A percentile compares a stretch with the other conserved stretches of the same genome.
phyloP scores from a whole-genome alignment of 257 asterid genomes.

The Salvia splendens region DNA sequence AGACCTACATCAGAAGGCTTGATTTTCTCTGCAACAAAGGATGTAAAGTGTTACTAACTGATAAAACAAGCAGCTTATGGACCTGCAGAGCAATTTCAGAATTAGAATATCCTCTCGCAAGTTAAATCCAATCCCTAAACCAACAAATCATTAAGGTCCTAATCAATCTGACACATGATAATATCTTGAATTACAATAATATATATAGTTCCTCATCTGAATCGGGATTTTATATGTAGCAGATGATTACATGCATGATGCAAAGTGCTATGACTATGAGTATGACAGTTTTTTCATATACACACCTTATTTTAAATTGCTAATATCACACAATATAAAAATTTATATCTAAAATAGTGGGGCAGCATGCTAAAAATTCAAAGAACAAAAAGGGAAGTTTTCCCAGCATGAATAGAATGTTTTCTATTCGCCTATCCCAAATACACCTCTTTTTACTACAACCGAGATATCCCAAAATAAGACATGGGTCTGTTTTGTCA shows the following conservation, averaged over 20 bases:
- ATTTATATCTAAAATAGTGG: no score
- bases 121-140: conserved; percentile 12
- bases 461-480: background rate
- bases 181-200: conserved; percentile 2
- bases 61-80: conserved; percentile 17
- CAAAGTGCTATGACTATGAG: background rate
- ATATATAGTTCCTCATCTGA: background rate
- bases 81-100: conserved; percentile 28
- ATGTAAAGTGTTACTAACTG: conserved; percentile 29
- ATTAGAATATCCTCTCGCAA: conserved; percentile 9
- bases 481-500: background rate
- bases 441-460: background rate
- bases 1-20: conserved; percentile 99
- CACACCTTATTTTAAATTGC: no score
- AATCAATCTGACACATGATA: no score
- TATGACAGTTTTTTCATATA: no score
- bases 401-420: no score
- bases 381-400: no score
- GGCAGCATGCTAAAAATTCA: no score
- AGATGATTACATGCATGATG: background rate
- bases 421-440: background rate
- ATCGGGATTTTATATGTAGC: conserved; percentile 2
- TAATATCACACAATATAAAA: no score
- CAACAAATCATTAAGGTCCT: conserved; percentile 1
- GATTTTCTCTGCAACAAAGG: conserved; percentile 73